Percentiles rank a stretch among this genome's conserved stretches.
Evolutionary conservation across 2,329 filamentous ascomycete genomes (phyloP).

Genomic region (Coniochaeta sp.): DNA sequence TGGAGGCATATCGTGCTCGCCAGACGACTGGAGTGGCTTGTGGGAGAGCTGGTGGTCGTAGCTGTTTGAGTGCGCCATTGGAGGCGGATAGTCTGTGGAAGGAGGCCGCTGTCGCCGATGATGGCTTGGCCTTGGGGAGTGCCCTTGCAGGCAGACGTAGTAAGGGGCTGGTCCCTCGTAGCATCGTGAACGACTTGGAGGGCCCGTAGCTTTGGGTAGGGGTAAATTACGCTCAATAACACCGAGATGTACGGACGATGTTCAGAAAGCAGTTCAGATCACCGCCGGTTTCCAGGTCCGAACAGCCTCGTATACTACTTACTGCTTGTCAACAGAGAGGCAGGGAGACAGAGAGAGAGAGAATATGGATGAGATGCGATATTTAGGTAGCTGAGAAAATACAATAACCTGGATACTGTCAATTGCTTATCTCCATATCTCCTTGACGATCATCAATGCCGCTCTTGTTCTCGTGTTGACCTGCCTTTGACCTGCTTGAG

Average conservation of each 20-base stretch:
- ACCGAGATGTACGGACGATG: neutral
- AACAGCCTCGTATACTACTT: neutral
- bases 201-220: neutral
- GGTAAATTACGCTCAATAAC: neutral
- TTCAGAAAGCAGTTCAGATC: neutral
- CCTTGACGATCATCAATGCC: neutral
- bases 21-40: neutral
- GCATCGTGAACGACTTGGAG: constrained; percentile 5
- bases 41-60: neutral
- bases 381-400: neutral
- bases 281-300: neutral
- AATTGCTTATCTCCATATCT: neutral
- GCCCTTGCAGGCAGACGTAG: constrained; percentile 3
- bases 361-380: neutral
- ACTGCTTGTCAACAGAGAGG: neutral
- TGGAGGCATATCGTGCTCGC: constrained; percentile 13
- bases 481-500: neutral
- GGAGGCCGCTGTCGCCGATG: neutral
- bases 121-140: neutral
- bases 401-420: no score
- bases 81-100: neutral
- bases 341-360: neutral
- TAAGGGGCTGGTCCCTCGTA: constrained; percentile 8
- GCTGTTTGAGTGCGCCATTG: neutral
- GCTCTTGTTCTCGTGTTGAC: neutral